A percentile compares a stretch with the other conserved stretches of the same genome.
These are phyloP conservation scores for Pleomassaria siparia DNA, from an alignment of 2,329 filamentous ascomycete species.

Conservation along the genomic window DNA sequence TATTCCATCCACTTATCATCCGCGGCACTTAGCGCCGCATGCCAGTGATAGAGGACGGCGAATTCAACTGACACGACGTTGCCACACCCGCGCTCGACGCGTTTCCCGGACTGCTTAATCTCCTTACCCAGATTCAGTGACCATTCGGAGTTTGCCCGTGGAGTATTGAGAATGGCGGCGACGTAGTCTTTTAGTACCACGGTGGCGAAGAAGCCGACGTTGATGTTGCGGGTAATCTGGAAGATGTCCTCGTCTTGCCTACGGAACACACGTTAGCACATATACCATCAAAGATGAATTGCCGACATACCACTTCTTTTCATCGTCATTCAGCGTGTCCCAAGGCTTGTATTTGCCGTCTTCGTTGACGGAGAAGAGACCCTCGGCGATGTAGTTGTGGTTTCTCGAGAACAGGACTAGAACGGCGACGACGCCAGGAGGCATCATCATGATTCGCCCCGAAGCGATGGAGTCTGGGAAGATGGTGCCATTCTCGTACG, in stretches of 20 bases:
- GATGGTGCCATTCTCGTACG: slow-evolving; percentile 62
- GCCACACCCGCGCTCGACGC: slow-evolving; percentile 64
- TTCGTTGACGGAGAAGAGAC: slow-evolving; percentile 80
- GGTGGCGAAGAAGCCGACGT: slow-evolving; percentile 51
- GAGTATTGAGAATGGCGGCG: slow-evolving; percentile 69
- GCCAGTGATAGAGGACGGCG: slow-evolving; percentile 81
- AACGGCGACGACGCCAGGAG: slow-evolving; percentile 61
- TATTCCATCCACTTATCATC: slow-evolving; percentile 77
- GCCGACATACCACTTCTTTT: slow-evolving; percentile 16
- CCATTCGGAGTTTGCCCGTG: slow-evolving; percentile 71
- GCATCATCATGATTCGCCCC: slow-evolving; percentile 61
- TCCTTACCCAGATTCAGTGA: slow-evolving; percentile 67
- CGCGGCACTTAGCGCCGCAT: slow-evolving; percentile 69
- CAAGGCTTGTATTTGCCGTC: slow-evolving; percentile 68
- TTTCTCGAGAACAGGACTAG: slow-evolving; percentile 67
- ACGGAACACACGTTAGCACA: slow-evolving; percentile 1
- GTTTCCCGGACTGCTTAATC: slow-evolving; percentile 41
- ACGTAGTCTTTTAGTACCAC: slow-evolving; percentile 77
- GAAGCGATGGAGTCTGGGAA: slow-evolving; percentile 68
- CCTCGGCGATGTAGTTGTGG: slow-evolving; percentile 77
- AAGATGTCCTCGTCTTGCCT: slow-evolving; percentile 47
- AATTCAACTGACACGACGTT: slow-evolving; percentile 82
- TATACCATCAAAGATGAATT: not conserved
- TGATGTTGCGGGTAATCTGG: slow-evolving; percentile 48
- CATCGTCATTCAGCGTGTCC: slow-evolving; percentile 49